Evolutionary conservation across 1,284 basidiomycete genomes (phyloP).

Genomic region (Neonothopanus nambi): DNA sequence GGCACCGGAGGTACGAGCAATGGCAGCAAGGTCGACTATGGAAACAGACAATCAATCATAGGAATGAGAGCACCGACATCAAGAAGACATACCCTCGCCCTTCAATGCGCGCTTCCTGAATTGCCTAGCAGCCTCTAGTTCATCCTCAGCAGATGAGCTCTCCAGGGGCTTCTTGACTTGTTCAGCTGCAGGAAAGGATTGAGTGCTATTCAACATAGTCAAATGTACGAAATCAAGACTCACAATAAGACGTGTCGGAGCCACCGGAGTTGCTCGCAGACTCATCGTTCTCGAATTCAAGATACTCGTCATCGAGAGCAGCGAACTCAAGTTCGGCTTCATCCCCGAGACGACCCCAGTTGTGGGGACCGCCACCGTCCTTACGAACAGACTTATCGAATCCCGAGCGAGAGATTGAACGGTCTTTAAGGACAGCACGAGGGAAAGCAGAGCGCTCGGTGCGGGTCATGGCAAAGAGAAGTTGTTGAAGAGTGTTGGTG

Average conservation of each 20-base stretch:
- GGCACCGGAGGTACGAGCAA: constrained; percentile 79
- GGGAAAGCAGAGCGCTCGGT: constrained; percentile 74
- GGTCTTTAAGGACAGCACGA: constrained; percentile 76
- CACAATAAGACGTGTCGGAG: constrained; percentile 10
- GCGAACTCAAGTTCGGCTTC: constrained; percentile 42
- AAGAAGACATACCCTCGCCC: constrained; percentile 40
- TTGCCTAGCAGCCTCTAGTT: constrained; percentile 61
- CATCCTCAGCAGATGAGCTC: constrained; percentile 48
- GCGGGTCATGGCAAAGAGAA: constrained; percentile 55
- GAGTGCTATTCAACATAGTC: not conserved
- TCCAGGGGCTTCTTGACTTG: constrained; percentile 21
- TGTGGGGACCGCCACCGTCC: constrained; percentile 76
- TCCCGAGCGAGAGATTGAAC: constrained; percentile 75
- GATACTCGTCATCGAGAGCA: constrained; percentile 51
- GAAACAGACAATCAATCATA: constrained; percentile 4
- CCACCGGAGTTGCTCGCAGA: constrained; percentile 19
- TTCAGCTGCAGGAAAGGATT: constrained; percentile 14
- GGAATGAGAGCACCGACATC: not conserved
- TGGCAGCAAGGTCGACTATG: constrained; percentile 70
- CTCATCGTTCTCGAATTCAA: constrained; percentile 37
- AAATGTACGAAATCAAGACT: not conserved
- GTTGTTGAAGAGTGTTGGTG: too few species aligned
- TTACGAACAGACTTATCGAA: constrained; percentile 76
- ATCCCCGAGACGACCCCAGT: constrained; percentile 77
- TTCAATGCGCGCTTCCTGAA: constrained; percentile 65